Evolutionary conservation across 2,329 filamentous ascomycete genomes (phyloP).

Genomic region (Penicillium sp.): DNA sequence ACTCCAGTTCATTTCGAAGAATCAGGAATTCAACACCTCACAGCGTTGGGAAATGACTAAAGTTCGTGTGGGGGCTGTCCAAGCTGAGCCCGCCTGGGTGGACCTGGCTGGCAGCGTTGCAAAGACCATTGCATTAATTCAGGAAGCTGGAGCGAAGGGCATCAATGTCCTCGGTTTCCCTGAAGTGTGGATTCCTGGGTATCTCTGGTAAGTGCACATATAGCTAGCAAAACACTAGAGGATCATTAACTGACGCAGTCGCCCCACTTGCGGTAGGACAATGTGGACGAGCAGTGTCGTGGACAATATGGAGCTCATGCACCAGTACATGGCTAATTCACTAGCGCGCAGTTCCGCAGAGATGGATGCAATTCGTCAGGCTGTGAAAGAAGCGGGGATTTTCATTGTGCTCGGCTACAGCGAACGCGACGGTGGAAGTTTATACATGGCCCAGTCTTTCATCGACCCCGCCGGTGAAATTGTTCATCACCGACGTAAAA

Average conservation of each 20-base stretch:
- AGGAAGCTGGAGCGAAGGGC: neutral
- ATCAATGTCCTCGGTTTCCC: neutral
- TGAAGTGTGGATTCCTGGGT: neutral
- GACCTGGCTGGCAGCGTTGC: neutral
- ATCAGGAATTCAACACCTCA: too few species aligned
- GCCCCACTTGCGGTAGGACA: neutral
- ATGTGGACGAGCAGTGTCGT: neutral
- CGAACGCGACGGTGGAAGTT: neutral
- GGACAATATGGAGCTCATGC: neutral
- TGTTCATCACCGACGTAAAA: slow-evolving; percentile 46
- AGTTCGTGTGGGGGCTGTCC: neutral
- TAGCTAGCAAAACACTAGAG: neutral
- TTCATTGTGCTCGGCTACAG: neutral
- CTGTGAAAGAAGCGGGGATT: neutral
- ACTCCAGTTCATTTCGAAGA: too few species aligned
- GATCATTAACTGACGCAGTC: neutral
- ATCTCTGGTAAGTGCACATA: neutral
- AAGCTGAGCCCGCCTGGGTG: neutral
- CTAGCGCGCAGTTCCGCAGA: slow-evolving; percentile 14
- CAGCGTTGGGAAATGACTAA: neutral
- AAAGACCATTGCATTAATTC: neutral
- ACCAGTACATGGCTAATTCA: neutral
- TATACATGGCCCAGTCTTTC: slow-evolving; percentile 36
- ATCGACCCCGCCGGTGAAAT: slow-evolving; percentile 46
- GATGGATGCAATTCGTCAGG: neutral